phyloP scores from a whole-genome alignment of 176 grass and related monocot species.

The Raddia guianensis region DNA sequence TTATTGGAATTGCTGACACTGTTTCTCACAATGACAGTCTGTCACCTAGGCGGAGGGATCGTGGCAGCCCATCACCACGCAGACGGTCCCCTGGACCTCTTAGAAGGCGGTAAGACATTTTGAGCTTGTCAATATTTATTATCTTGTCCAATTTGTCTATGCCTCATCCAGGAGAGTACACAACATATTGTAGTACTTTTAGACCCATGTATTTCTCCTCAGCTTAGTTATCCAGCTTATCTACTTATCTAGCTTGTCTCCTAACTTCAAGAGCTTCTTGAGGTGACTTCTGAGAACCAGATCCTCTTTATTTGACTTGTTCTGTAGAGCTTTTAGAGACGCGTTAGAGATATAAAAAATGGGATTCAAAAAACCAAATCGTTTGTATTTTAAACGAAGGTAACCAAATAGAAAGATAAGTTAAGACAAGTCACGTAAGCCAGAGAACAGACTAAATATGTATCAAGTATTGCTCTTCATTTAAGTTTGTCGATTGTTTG shows the following conservation, averaged over 20 bases:
- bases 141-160: not conserved
- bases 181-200: not conserved
- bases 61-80: constrained; percentile 70
- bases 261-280: too few relatives aligned
- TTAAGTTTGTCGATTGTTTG: not conserved
- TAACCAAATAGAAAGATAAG: too few relatives aligned
- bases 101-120: constrained; percentile 79
- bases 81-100: constrained; percentile 78
- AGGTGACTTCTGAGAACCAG: too few relatives aligned
- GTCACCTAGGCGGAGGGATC: constrained; percentile 75
- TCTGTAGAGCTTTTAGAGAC: too few relatives aligned
- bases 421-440: too few relatives aligned
- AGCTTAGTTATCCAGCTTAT: too few relatives aligned
- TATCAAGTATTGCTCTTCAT: not conserved
- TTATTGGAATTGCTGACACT: constrained; percentile 26
- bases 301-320: too few relatives aligned
- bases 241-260: too few relatives aligned
- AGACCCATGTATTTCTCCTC: not conserved
- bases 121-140: not conserved
- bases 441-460: not conserved
- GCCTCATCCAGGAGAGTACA: not conserved
- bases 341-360: too few relatives aligned
- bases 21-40: constrained; percentile 42
- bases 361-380: too few relatives aligned
- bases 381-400: too few relatives aligned